A percentile compares a stretch with the other conserved stretches of the same genome.
Evolutionary conservation across 140 eudicot species (phyloP).

Genomic region (Cichorium intybus): DNA sequence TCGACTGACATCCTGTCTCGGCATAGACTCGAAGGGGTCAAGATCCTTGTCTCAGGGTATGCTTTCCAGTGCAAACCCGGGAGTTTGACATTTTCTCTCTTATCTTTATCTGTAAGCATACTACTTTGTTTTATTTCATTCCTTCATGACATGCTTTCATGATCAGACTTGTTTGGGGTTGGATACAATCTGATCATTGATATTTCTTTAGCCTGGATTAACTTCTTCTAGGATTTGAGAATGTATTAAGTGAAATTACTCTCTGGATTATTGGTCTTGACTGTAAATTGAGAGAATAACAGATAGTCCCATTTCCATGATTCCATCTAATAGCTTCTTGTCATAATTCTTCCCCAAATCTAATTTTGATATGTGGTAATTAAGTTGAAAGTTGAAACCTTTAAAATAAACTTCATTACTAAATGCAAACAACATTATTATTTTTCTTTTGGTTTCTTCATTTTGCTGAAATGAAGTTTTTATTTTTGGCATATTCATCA

Average conservation of each 20-base stretch:
- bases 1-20: conserved; percentile 89
- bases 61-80: conserved; percentile 98
- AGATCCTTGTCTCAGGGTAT: conserved; percentile 99
- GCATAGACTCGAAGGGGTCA: conserved; percentile 70
- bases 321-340: neutral
- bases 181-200: neutral
- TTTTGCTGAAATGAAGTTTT: too few relatives aligned
- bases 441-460: too few relatives aligned
- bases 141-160: neutral
- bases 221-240: neutral
- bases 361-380: neutral
- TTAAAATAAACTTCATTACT: neutral
- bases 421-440: too few relatives aligned
- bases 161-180: conserved; percentile 4
- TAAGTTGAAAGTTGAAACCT: neutral
- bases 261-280: neutral
- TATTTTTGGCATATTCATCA: too few relatives aligned
- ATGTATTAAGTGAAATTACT: neutral
- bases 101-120: conserved; percentile 66
- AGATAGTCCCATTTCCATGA: neutral
- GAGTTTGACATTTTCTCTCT: conserved; percentile 71
- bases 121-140: conserved; percentile 26
- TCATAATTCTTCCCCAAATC: neutral
- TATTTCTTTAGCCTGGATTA: neutral
- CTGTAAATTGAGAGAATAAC: neutral